Percentiles rank a stretch among this genome's conserved stretches.
These are phyloP conservation scores for Macrocystidia cucumis DNA, from an alignment of 1,284 basidiomycete genomes.

Conservation along the genomic window DNA sequence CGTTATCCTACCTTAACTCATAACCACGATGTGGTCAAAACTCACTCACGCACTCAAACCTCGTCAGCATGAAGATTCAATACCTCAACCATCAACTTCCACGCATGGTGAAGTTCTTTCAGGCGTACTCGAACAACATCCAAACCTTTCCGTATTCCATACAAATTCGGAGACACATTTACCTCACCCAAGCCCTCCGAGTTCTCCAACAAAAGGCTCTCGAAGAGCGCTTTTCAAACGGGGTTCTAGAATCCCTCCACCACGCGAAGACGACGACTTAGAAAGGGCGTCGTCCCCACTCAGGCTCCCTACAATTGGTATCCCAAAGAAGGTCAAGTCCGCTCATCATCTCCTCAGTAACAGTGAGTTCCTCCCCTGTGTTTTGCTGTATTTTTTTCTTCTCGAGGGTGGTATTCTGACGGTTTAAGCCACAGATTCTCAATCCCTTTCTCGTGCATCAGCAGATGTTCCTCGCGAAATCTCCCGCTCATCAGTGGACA, in stretches of 20 bases:
- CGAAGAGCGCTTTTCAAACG: constrained; percentile 36
- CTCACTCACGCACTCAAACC: constrained; percentile 46
- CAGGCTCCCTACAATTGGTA: constrained; percentile 27
- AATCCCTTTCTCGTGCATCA: constrained; percentile 30
- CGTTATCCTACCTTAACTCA: constrained; percentile 1
- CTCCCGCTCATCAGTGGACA: constrained; percentile 20
- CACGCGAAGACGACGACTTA: constrained; percentile 24
- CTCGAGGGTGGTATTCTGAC: neutral
- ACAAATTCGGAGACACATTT: constrained; percentile 27
- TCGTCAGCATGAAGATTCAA: constrained; percentile 28
- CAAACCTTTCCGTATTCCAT: constrained; percentile 52
- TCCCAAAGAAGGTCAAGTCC: constrained; percentile 51
- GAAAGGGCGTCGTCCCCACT: constrained; percentile 27
- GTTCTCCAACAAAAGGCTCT: constrained; percentile 34
- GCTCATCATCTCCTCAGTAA: constrained; percentile 33
- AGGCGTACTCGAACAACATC: constrained; percentile 47
- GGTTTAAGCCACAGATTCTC: constrained; percentile 7
- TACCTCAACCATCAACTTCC: constrained; percentile 22
- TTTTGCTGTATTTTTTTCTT: constrained; percentile 4
- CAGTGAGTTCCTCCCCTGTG: no score
- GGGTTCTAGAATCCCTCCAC: constrained; percentile 20
- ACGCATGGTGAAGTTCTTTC: constrained; percentile 36
- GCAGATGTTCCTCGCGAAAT: constrained; percentile 20
- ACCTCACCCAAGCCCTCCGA: constrained; percentile 35
- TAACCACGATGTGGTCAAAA: constrained; percentile 51